These are phyloP conservation scores for Colletotrichum trifolii DNA, from an alignment of 2,329 filamentous ascomycete species.

Conservation along the genomic window DNA sequence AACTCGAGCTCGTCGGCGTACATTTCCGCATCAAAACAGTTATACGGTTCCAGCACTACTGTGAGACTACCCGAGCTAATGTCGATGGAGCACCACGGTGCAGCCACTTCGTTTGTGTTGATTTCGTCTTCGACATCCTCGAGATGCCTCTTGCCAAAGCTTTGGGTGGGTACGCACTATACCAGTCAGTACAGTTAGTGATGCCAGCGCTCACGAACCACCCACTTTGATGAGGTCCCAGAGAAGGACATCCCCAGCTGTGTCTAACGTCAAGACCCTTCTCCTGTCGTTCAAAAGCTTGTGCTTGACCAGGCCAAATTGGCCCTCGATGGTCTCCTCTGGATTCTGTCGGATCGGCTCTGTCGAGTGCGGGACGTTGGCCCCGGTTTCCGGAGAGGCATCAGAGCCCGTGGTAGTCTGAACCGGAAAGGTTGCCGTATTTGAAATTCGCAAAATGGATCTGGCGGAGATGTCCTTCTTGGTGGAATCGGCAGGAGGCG, in stretches of 20 bases:
- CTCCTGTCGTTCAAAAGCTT: constrained; percentile 90
- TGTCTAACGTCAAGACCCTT: constrained; percentile 90
- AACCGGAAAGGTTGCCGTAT: constrained; percentile 80
- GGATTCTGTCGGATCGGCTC: constrained; percentile 76
- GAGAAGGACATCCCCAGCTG: constrained; percentile 91
- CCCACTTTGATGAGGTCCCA: constrained; percentile 91
- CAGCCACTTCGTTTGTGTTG: constrained; percentile 88
- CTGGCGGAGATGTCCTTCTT: constrained; percentile 79
- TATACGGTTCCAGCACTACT: constrained; percentile 91
- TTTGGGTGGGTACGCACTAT: constrained; percentile 85
- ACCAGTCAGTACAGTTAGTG: constrained; percentile 34
- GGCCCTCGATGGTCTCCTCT: constrained; percentile 89
- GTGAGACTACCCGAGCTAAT: constrained; percentile 92
- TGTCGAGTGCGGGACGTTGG: constrained; percentile 37
- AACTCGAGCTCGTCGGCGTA: constrained; percentile 90
- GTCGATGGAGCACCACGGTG: constrained; percentile 96
- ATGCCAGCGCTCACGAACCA: not conserved
- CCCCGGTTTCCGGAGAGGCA: constrained; percentile 49
- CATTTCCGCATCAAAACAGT: constrained; percentile 97
- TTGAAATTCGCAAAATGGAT: constrained; percentile 84
- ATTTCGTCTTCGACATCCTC: constrained; percentile 90
- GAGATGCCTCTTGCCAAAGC: constrained; percentile 93
- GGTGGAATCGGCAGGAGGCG: constrained; percentile 46
- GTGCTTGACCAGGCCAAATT: constrained; percentile 95
- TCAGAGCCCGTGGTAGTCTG: constrained; percentile 66